These are phyloP conservation scores for Theobroma grandiflorum DNA, from an alignment of 441 rosid genomes.

Conservation along the genomic window DNA sequence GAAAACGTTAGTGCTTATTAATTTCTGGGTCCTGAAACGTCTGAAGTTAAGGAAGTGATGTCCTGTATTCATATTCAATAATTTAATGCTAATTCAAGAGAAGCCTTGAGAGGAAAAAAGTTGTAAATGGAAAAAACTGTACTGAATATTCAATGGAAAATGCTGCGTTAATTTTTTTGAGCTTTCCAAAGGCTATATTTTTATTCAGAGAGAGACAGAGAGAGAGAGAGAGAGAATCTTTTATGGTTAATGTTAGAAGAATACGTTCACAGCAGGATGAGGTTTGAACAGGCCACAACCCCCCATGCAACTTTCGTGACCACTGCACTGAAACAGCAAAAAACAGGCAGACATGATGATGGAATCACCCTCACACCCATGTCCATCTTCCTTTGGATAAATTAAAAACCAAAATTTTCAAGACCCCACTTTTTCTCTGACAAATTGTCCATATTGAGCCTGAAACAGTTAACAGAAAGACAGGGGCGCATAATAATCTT, in stretches of 20 bases:
- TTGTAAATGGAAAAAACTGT: neutral
- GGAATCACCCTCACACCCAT: slow-evolving; percentile 25
- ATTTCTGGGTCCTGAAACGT: neutral
- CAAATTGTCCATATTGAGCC: neutral
- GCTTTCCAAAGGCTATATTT: neutral
- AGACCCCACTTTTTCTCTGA: neutral
- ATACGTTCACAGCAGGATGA: slow-evolving; percentile 12
- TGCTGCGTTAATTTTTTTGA: neutral
- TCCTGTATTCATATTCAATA: neutral
- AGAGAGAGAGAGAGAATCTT: slow-evolving; percentile 24
- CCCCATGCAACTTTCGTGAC: slow-evolving; percentile 42
- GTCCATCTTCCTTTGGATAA: neutral
- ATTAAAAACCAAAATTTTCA: neutral
- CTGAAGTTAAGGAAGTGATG: neutral
- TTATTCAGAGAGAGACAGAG: neutral
- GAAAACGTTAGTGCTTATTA: neutral
- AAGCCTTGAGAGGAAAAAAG: neutral
- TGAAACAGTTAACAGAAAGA: neutral
- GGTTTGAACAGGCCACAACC: slow-evolving; percentile 31
- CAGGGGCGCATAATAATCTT: neutral
- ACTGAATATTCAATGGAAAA: neutral
- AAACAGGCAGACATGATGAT: slow-evolving; percentile 39
- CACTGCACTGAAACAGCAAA: slow-evolving; percentile 27
- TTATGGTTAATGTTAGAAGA: slow-evolving; percentile 23
- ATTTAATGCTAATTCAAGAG: neutral